A percentile compares a stretch with the other conserved stretches of the same genome.
These are phyloP conservation scores for Decorospora gaudefroyi DNA, from an alignment of 2,329 filamentous ascomycete species.

Conservation along the genomic window DNA sequence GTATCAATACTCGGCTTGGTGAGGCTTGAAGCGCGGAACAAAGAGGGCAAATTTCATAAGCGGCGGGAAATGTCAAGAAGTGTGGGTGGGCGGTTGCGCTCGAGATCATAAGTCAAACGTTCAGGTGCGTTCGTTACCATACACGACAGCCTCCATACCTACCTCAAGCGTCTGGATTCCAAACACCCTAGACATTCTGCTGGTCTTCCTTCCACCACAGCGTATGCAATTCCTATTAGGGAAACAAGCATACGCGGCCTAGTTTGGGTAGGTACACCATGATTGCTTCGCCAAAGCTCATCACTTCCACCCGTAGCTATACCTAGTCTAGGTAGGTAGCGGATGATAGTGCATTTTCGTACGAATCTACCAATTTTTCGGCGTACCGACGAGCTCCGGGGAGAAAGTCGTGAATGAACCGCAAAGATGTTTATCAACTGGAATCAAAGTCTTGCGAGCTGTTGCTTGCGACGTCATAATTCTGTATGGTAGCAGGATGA, in stretches of 20 bases:
- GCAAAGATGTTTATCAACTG: conserved; percentile 7
- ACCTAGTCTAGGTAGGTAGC: too few species aligned
- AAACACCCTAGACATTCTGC: background rate
- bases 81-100: too few species aligned
- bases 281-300: conserved; percentile 11
- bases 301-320: conserved; percentile 13
- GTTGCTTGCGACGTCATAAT: conserved; percentile 5
- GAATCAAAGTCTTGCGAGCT: background rate
- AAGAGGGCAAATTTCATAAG: too few species aligned
- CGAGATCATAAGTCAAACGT: too few species aligned
- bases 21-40: too few species aligned
- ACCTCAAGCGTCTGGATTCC: background rate
- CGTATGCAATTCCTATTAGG: background rate
- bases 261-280: too few species aligned
- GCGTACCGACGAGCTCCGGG: conserved; percentile 3
- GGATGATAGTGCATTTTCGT: too few species aligned
- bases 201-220: conserved; percentile 1
- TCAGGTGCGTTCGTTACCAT: too few species aligned
- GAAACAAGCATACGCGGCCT: conserved; percentile 11
- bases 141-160: conserved; percentile 4
- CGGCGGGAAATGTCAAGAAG: too few species aligned
- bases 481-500: background rate
- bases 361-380: background rate
- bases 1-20: background rate
- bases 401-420: background rate